These are phyloP conservation scores for Mycena floridula DNA, from an alignment of 768 basidiomycete species.

Conservation along the genomic window DNA sequence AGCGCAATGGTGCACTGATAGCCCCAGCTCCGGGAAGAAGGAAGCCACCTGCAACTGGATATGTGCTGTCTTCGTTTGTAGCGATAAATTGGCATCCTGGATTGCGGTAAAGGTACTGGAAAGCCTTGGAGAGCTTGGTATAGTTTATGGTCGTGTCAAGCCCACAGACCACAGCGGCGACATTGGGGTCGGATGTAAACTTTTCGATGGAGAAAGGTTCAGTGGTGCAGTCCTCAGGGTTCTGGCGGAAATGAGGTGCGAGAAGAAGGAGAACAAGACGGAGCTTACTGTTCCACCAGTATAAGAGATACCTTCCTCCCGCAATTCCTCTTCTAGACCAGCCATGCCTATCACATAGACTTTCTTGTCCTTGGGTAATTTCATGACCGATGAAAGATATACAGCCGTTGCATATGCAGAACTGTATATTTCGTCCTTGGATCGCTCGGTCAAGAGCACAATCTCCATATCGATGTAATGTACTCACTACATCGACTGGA, in stretches of 20 bases:
- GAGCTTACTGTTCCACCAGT: conserved; percentile 78
- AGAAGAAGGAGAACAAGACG: conserved; percentile 4
- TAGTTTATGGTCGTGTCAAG: conserved; percentile 86
- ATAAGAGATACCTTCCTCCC: conserved; percentile 75
- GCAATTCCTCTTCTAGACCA: conserved; percentile 90
- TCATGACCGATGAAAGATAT: conserved; percentile 83
- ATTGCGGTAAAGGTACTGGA: conserved; percentile 81
- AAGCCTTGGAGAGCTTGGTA: conserved; percentile 90
- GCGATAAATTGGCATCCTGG: conserved; percentile 78
- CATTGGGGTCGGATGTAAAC: conserved; percentile 69
- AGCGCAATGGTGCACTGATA: conserved; percentile 76
- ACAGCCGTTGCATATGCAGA: conserved; percentile 86
- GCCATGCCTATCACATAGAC: conserved; percentile 93
- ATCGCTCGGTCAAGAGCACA: background rate
- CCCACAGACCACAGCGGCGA: conserved; percentile 94
- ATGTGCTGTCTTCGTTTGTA: conserved; percentile 93
- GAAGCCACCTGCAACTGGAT: conserved; percentile 62
- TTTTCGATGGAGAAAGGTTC: conserved; percentile 58
- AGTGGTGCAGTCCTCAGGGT: conserved; percentile 78
- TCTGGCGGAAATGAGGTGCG: conserved; percentile 38
- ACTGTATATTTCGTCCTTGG: conserved; percentile 92
- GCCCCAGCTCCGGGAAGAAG: conserved; percentile 84
- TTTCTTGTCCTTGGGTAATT: conserved; percentile 85
- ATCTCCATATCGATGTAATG: background rate
- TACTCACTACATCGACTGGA: conserved; percentile 74